phyloP scores from a whole-genome alignment of 164 flowering plant species.

The Amborella trichopoda region DNA sequence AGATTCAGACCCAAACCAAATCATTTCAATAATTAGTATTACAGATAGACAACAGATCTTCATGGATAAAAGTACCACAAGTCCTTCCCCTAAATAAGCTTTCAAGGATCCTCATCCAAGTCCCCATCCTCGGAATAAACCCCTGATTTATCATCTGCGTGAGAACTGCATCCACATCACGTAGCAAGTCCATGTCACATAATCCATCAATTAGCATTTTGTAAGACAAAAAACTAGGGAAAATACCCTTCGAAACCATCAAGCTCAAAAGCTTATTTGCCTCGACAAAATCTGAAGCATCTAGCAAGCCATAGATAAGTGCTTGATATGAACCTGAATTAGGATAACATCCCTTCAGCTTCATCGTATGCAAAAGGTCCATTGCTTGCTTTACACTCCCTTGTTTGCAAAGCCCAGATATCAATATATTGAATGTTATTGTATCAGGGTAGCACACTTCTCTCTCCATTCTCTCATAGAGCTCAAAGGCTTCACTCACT shows the following conservation, averaged over 20 bases:
- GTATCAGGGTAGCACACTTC: conserved; percentile 54
- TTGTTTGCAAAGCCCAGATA: conserved; percentile 61
- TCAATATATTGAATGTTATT: conserved; percentile 57
- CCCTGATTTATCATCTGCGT: conserved; percentile 60
- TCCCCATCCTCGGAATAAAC: conserved; percentile 60
- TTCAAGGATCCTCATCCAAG: conserved; percentile 48
- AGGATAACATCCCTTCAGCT: conserved; percentile 63
- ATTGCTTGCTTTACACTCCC: conserved; percentile 46
- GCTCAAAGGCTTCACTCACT: conserved; percentile 56
- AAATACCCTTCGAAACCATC: conserved; percentile 33
- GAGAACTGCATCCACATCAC: conserved; percentile 49
- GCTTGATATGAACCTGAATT: conserved; percentile 60
- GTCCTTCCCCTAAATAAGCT: conserved; percentile 11
- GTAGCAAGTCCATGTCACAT: conserved; percentile 28
- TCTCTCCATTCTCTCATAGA: conserved; percentile 59
- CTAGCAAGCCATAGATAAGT: conserved; percentile 62
- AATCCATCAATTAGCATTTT: conserved; percentile 56
- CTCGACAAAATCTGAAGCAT: conserved; percentile 30
- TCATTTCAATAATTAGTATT: too few species aligned
- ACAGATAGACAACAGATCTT: too few species aligned
- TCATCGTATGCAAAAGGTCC: conserved; percentile 47
- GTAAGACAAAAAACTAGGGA: conserved; percentile 64
- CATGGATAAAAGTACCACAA: neutral
- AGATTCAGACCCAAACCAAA: too few species aligned
- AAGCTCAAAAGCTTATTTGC: conserved; percentile 38